Evolutionary conservation across 192 early-diverging fungal genomes (phyloP).

Genomic region (Entophlyctis luteolus): DNA sequence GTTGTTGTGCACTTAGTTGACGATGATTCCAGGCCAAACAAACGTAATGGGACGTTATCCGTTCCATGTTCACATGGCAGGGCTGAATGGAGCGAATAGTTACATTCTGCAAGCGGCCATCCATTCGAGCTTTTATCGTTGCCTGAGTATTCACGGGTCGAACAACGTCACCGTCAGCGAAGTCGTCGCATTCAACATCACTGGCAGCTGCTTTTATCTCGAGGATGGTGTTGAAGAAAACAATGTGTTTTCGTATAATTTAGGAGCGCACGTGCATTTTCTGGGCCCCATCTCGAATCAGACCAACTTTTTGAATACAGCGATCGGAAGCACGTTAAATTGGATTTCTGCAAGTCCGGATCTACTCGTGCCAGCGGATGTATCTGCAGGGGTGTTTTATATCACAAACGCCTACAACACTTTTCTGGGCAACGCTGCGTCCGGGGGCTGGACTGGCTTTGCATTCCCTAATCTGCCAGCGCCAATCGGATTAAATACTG

Average conservation of each 20-base stretch:
- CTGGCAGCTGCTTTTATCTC: slow-evolving; percentile 35
- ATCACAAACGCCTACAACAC: slow-evolving; percentile 26
- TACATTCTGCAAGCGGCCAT: slow-evolving; percentile 15
- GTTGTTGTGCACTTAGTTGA: neutral
- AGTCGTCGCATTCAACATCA: slow-evolving; percentile 26
- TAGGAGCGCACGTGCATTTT: slow-evolving; percentile 26
- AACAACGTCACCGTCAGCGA: slow-evolving; percentile 8
- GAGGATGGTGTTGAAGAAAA: slow-evolving; percentile 31
- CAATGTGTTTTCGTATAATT: slow-evolving; percentile 21
- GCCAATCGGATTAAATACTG: slow-evolving; percentile 7
- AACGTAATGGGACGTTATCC: slow-evolving; percentile 36
- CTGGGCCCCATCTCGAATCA: slow-evolving; percentile 9
- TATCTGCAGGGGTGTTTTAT: slow-evolving; percentile 22
- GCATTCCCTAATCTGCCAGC: slow-evolving; percentile 14
- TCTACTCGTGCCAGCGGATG: slow-evolving; percentile 28
- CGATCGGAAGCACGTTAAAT: neutral
- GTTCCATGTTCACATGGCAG: slow-evolving; percentile 30
- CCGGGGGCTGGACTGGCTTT: slow-evolving; percentile 31
- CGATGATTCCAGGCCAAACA: slow-evolving; percentile 13
- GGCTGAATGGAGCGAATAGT: slow-evolving; percentile 15
- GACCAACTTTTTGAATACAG: slow-evolving; percentile 4
- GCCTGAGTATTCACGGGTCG: slow-evolving; percentile 28
- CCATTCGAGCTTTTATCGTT: slow-evolving; percentile 23
- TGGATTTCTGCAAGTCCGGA: slow-evolving; percentile 5
- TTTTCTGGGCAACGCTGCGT: slow-evolving; percentile 31